Percentiles rank a stretch among this genome's conserved stretches.
phyloP scores from a whole-genome alignment of 164 flowering plant species.

The Vitis riparia region DNA sequence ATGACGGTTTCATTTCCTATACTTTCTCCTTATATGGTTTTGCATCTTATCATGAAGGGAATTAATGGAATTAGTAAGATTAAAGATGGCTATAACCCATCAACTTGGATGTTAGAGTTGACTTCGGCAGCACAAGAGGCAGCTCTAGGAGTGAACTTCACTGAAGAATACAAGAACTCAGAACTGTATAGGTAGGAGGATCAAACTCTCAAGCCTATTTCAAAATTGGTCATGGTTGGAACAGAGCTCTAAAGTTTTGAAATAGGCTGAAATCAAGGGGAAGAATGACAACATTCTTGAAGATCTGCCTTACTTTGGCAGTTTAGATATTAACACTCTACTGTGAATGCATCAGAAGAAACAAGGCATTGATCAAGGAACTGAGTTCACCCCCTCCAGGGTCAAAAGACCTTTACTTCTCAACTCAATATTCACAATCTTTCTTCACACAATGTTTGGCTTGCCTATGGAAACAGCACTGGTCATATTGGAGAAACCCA shows the following conservation, averaged over 20 bases:
- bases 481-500: slow-evolving; percentile 21
- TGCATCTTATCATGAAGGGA: slow-evolving; percentile 19
- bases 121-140: slow-evolving; percentile 35
- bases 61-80: slow-evolving; percentile 35
- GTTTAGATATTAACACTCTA: background rate
- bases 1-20: background rate
- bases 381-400: slow-evolving; percentile 48
- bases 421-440: slow-evolving; percentile 53
- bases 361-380: slow-evolving; percentile 38
- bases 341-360: slow-evolving; percentile 31
- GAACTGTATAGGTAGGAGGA: slow-evolving; percentile 15
- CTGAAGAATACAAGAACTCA: slow-evolving; percentile 31
- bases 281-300: too few species aligned
- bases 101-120: slow-evolving; percentile 52
- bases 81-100: slow-evolving; percentile 42
- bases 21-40: background rate
- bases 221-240: too few species aligned
- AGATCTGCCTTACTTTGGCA: background rate
- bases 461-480: slow-evolving; percentile 25
- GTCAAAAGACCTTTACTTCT: slow-evolving; percentile 54
- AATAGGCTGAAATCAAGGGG: too few species aligned
- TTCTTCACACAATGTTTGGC: slow-evolving; percentile 46
- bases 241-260: too few species aligned
- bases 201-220: background rate
- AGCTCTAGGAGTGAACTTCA: slow-evolving; percentile 30